Evolutionary conservation across 306 rosid species (phyloP).

Genomic region (Vigna reflexopilosa): DNA sequence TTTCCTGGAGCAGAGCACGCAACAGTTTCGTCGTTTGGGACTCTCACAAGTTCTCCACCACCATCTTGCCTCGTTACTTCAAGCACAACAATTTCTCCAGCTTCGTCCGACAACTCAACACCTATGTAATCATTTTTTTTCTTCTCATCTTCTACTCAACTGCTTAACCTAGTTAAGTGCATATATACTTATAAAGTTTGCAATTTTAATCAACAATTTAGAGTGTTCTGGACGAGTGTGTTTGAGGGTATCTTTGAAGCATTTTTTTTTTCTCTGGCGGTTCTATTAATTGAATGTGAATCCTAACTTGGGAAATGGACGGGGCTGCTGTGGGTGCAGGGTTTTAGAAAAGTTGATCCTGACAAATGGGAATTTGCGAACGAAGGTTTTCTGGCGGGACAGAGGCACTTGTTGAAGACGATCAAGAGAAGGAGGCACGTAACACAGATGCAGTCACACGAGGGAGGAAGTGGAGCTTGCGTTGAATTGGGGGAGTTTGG

Average conservation of each 20-base stretch:
- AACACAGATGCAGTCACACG: constrained; percentile 54
- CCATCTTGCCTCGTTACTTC: constrained; percentile 87
- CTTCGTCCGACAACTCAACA: constrained; percentile 96
- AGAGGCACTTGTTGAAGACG: constrained; percentile 70
- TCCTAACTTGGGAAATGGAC: not conserved
- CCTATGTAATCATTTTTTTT: constrained; percentile 59
- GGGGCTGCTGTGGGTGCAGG: constrained; percentile 50
- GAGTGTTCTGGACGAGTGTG: too few relatives aligned
- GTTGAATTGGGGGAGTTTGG: constrained; percentile 85
- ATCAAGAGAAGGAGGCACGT: constrained; percentile 90
- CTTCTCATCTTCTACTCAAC: too few relatives aligned
- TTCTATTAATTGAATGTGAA: not conserved
- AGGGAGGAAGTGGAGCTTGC: constrained; percentile 58
- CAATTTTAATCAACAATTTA: too few relatives aligned
- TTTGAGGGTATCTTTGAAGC: too few relatives aligned
- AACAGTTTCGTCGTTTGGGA: constrained; percentile 98
- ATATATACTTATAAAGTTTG: too few relatives aligned
- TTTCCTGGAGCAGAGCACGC: constrained; percentile 88
- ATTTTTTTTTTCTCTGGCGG: too few relatives aligned
- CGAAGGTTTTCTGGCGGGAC: constrained; percentile 91
- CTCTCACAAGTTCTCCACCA: constrained; percentile 66
- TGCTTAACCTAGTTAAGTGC: not conserved
- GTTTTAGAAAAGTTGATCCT: constrained; percentile 91
- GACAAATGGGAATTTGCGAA: constrained; percentile 98
- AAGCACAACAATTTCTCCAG: constrained; percentile 94